These are phyloP conservation scores for Lentinula novae-zelandiae DNA, from an alignment of 1,284 basidiomycete species.

Conservation along the genomic window DNA sequence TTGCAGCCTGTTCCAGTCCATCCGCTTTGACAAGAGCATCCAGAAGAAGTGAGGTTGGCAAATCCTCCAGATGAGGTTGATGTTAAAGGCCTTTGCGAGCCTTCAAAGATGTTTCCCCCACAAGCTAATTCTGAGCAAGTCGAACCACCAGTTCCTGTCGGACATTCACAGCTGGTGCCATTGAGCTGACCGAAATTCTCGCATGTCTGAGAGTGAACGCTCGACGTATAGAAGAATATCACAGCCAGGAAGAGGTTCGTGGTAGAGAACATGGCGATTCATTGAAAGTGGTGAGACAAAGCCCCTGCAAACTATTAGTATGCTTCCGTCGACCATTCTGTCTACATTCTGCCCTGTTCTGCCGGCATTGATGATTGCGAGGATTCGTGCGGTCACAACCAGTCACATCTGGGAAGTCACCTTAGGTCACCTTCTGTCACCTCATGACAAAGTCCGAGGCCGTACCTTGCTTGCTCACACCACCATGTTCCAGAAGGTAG, in stretches of 20 bases:
- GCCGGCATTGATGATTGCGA: not conserved
- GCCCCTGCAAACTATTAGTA: not conserved
- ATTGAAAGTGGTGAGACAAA: not conserved
- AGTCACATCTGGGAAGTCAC: not conserved
- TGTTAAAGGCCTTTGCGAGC: constrained; percentile 49
- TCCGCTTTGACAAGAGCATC: constrained; percentile 64
- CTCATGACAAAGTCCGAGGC: not conserved
- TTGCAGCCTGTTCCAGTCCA: constrained; percentile 82
- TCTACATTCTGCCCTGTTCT: not conserved
- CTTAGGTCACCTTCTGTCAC: not conserved
- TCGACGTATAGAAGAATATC: not conserved
- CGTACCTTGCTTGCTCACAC: not conserved
- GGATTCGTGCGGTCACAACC: not conserved
- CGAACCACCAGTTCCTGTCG: constrained; percentile 70
- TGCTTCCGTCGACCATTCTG: constrained; percentile 1
- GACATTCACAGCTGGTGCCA: constrained; percentile 64
- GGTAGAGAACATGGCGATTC: not conserved
- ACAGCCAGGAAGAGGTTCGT: not conserved
- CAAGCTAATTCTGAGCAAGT: constrained; percentile 71
- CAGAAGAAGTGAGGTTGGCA: constrained; percentile 58
- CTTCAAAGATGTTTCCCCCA: constrained; percentile 78
- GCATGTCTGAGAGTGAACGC: constrained; percentile 48
- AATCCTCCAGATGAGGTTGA: constrained; percentile 39
- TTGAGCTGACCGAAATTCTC: constrained; percentile 65
- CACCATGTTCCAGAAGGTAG: constrained; percentile 31